Evolutionary conservation across 257 asterid genomes (phyloP).

Genomic region (Ilex aquifolium): DNA sequence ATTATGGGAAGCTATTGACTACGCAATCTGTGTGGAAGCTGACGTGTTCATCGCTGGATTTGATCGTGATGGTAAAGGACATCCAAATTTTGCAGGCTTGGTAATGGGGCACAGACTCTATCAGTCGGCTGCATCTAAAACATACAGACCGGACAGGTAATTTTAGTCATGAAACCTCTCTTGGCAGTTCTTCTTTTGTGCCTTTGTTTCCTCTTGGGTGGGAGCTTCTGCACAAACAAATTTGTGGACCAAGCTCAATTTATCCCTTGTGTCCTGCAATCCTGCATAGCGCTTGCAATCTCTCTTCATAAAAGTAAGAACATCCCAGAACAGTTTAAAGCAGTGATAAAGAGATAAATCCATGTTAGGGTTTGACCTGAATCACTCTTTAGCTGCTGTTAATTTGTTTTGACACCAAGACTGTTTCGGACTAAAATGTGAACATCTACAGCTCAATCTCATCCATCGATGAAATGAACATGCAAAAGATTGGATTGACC

Average conservation of each 20-base stretch:
- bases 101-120: constrained; percentile 89
- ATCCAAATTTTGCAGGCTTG: constrained; percentile 83
- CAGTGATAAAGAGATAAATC: too few species aligned
- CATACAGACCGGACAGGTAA: constrained; percentile 75
- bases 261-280: not conserved
- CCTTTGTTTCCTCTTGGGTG: too few species aligned
- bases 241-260: not conserved
- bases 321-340: too few species aligned
- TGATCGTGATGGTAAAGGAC: constrained; percentile 89
- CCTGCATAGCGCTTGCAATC: not conserved
- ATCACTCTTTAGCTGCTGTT: too few species aligned
- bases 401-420: too few species aligned
- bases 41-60: constrained; percentile 86
- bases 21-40: constrained; percentile 71
- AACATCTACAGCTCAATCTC: too few species aligned
- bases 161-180: not conserved
- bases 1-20: constrained; percentile 94
- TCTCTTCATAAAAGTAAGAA: not conserved
- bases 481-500: too few species aligned
- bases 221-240: too few species aligned
- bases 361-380: too few species aligned
- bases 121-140: constrained; percentile 61
- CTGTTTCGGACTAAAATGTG: too few species aligned
- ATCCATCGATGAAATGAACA: too few species aligned
- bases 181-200: not conserved